phyloP scores from a whole-genome alignment of 2,329 filamentous ascomycete genomes.

The Mycosphaerelloides madeirae region DNA sequence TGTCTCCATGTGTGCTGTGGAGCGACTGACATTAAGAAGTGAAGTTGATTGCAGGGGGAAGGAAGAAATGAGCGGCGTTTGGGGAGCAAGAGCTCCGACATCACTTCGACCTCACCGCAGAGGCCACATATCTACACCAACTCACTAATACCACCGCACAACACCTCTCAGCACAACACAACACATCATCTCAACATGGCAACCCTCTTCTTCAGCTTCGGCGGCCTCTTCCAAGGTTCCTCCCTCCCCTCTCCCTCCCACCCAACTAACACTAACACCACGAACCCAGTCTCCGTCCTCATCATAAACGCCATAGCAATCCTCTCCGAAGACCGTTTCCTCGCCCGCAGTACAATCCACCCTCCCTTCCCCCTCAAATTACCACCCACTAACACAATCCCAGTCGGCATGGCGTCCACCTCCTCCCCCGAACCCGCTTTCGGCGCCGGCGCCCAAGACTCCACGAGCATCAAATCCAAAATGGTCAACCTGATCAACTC shows the following conservation, averaged over 20 bases:
- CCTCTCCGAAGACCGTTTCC: conserved; percentile 90
- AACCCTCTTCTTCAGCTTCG: conserved; percentile 61
- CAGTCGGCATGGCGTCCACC: conserved; percentile 72
- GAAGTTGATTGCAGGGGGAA: background rate
- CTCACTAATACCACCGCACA: conserved; percentile 1
- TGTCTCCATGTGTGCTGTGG: background rate
- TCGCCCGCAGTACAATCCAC: conserved; percentile 62
- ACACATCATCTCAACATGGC: conserved; percentile 17
- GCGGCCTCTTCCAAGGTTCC: conserved; percentile 68
- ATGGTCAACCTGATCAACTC: conserved; percentile 85
- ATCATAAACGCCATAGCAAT: conserved; percentile 91
- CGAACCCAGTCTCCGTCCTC: conserved; percentile 65
- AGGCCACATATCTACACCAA: background rate
- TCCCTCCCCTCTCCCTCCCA: conserved; percentile 1
- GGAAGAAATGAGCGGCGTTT: background rate
- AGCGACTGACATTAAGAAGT: conserved; percentile 1
- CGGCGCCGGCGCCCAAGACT: conserved; percentile 66
- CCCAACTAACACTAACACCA: conserved; percentile 18
- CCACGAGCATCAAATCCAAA: conserved; percentile 78
- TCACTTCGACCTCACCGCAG: background rate
- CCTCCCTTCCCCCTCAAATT: background rate
- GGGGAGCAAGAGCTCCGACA: conserved; percentile 1
- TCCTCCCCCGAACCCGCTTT: conserved; percentile 68
- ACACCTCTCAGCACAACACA: background rate
- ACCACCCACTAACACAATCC: conserved; percentile 4